Evolutionary conservation across 176 grass and related monocot genomes (phyloP), one percentile per base, ranked within the genome.

Genomic region (Aegilops longissima): DNA sequence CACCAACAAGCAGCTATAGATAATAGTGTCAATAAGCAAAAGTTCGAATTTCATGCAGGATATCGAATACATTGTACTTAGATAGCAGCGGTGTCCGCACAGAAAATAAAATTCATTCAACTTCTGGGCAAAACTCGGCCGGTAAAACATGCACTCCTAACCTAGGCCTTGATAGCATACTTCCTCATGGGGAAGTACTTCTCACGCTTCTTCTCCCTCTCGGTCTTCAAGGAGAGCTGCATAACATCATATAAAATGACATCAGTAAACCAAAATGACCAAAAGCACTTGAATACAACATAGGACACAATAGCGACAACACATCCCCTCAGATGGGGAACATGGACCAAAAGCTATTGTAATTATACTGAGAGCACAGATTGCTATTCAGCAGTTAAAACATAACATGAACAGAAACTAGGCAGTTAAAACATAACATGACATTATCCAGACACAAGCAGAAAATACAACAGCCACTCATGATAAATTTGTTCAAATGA

Each of bases 121-220:
- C 40, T 58, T 80, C 18, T 54, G 65, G 52, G 66, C 44, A 87
- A 83, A 90, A 84, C 66, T 74, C 58, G 18, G 82, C 70, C 20
- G 8, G 25, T 74, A 79, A 83, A 42, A 73, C 24, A 66, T 59
- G 9, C 11, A 13, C 39, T 34, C 9, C 85, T 88, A 83, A 76
- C 35, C 78, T 95, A 95, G 38, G 90, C 90, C 62, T 95, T 95
- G 85, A 95, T 76, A 39, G 93, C 90, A 54, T 95, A 95, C 93
- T 95, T 95, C 90, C 93, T 92, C 86, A 86, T 92, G 38, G 93
- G 93, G 54, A 92, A 95, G 31, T 95, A 95, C 85, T 95, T 95
- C 88, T 92, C 93, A 0, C 76, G 86, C 90, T 95, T 93, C 76
- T 79, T 95, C 80, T 95, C 88, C 76, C 90, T 73, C 90, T 95